Base-by-base conservation (phyloP, 2,329 filamentous ascomycete genomes). In the Paracamarosporium sp. region DNA sequence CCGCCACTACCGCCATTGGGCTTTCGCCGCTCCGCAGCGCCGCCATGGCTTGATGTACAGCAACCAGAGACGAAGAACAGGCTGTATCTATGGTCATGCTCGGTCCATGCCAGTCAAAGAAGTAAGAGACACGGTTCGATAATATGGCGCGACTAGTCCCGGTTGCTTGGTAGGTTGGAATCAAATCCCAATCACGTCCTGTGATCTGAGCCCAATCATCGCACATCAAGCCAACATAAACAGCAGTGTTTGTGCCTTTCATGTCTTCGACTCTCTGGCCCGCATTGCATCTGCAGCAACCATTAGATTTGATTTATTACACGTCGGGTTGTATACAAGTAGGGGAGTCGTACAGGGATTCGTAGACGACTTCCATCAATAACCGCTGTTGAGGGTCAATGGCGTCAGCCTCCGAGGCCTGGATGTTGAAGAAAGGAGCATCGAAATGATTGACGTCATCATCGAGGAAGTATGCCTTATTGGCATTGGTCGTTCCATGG, bases 51-150 rank as follows among this genome's bases (percentile, higher is more conserved):
- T 45, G 22, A 44, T 68, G 74, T 55, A 60, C 66, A 17, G 62
- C 76, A 56, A 27, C 70, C 36, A 78, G 31, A 50, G 62, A 67
- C 0, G 69, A 70, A 0, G 73, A 76, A 53, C 76, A 78, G 1
- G 71, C 76, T 3, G 76, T 78, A 33, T 77, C 75, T n/a, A 78
- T 48, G 25, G 70, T 76, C 31, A 77, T 69, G 40, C 63, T 69
- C 5, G 74, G 70, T 1, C 75, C 76, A 11, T 65, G 59, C 4
- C 72, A 66, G 47, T 77, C 66, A 27, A 75, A 76, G 50, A 73
- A 71, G 62, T 74, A 74, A 1, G 69, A 74, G 1, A 78, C 41
- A 0, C 75, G 67, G 46, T 78, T 78, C 1, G 71, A 66, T 2
- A 74, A n/a, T 55, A 78, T 75, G 15, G 22, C 15, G 15, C 17